Conservation (phyloP, 1,284 basidiomycete genomes). For the Malassezia slooffiae region DNA sequence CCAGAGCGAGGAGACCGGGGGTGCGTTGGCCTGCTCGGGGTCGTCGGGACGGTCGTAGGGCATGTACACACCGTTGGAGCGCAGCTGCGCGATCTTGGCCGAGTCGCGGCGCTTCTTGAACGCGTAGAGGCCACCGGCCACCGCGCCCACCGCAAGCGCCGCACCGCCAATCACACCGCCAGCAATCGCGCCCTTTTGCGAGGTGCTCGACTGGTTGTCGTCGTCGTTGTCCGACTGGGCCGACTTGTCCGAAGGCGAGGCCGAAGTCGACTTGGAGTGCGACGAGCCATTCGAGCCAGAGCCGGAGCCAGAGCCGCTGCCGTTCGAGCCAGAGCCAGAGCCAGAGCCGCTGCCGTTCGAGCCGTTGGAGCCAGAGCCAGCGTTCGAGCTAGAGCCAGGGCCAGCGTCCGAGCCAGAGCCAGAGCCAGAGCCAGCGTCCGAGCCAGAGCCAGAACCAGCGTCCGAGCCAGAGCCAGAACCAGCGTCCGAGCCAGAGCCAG, state of each 20-base stretch:
- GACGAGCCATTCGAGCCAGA: neutral
- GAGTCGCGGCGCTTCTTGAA: slow-evolving; percentile 33
- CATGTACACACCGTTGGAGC: slow-evolving; percentile 10
- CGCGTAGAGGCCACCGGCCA: slow-evolving; percentile 37
- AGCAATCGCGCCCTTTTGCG: slow-evolving; percentile 26
- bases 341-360: neutral
- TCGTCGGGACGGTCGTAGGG: slow-evolving; percentile 14
- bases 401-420: neutral
- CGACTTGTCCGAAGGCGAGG: neutral
- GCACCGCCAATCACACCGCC: slow-evolving; percentile 37
- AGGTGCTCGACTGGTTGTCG: neutral
- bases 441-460: neutral
- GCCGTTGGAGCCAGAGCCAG: neutral
- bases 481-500: too few species aligned
- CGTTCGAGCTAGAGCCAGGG: neutral
- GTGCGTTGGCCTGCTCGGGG: neutral
- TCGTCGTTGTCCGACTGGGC: neutral
- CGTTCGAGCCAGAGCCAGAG: neutral
- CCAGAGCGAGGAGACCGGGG: slow-evolving; percentile 15
- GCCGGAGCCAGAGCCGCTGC: neutral
- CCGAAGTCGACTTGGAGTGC: neutral
- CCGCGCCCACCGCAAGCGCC: slow-evolving; percentile 27
- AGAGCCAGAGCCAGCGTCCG: neutral
- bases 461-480: neutral
- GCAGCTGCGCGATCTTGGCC: slow-evolving; percentile 12